Conservation (phyloP, 75 land plant species). For the Cryptomeria japonica region DNA sequence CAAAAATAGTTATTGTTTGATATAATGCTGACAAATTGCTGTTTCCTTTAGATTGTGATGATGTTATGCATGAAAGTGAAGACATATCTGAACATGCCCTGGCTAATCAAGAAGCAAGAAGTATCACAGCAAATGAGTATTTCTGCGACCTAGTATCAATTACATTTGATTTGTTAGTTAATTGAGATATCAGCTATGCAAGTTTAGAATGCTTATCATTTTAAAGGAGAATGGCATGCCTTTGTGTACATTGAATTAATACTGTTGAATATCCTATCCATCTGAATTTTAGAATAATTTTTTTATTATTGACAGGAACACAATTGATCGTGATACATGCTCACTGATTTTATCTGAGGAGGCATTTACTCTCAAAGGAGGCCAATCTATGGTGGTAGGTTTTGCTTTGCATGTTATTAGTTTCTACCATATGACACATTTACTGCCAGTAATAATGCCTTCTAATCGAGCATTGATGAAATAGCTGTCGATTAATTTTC, state of each 20-base stretch:
- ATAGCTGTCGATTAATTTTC: background rate
- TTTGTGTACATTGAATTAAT: background rate
- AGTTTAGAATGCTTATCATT: background rate
- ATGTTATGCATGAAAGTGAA: background rate
- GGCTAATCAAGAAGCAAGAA: background rate
- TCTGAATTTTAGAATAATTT: background rate
- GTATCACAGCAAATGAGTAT: constrained; percentile 1
- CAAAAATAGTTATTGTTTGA: background rate
- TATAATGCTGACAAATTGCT: background rate
- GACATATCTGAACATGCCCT: background rate
- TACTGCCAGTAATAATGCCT: background rate
- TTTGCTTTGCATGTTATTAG: background rate
- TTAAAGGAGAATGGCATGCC: background rate
- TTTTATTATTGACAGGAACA: constrained; percentile 1
- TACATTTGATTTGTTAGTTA: background rate
- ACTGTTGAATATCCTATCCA: background rate
- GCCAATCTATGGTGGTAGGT: constrained; percentile 59
- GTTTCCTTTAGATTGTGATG: background rate
- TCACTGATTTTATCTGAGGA: constrained; percentile 48
- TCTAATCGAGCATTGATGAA: background rate
- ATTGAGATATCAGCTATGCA: background rate
- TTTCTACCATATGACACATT: background rate
- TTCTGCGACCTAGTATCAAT: background rate
- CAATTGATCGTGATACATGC: constrained; percentile 15
- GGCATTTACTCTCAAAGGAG: constrained; percentile 50